Conservation (phyloP, 768 basidiomycete genomes). For the Leucosporidium scottii region DNA sequence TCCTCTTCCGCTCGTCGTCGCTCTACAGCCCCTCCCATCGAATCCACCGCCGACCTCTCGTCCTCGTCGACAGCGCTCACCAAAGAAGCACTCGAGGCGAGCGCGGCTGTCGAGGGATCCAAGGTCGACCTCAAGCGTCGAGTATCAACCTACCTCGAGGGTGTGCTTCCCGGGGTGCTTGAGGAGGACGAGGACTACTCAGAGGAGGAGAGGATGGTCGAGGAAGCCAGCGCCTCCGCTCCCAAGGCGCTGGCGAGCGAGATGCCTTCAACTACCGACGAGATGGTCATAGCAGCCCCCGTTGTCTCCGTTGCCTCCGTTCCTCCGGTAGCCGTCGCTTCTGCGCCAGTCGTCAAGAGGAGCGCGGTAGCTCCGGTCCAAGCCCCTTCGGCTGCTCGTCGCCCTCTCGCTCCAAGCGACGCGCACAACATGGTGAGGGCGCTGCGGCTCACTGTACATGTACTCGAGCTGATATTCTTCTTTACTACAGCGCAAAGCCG, state of each 20-base stretch:
- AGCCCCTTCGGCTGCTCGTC: neutral
- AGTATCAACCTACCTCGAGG: neutral
- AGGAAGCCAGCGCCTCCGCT: neutral
- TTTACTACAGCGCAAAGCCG: neutral
- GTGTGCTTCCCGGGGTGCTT: neutral
- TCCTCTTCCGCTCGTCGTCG: no score
- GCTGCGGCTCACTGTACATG: no score
- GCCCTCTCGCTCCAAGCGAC: neutral
- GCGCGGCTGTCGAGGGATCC: neutral
- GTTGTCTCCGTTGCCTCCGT: no score
- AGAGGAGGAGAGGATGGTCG: neutral
- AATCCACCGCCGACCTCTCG: neutral
- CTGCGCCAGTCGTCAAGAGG: no score
- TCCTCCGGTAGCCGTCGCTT: no score
- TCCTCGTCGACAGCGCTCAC: neutral
- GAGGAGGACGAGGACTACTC: neutral
- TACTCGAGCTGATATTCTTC: neutral
- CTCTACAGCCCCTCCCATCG: no score
- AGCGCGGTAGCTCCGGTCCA: no score
- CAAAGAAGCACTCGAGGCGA: neutral
- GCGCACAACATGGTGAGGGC: neutral
- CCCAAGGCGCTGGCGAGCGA: no score
- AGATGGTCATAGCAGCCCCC: no score
- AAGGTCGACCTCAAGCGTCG: neutral
- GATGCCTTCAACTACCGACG: no score